phyloP scores from a whole-genome alignment of 169 alveolate genomes.

The Perkinsus olseni region DNA sequence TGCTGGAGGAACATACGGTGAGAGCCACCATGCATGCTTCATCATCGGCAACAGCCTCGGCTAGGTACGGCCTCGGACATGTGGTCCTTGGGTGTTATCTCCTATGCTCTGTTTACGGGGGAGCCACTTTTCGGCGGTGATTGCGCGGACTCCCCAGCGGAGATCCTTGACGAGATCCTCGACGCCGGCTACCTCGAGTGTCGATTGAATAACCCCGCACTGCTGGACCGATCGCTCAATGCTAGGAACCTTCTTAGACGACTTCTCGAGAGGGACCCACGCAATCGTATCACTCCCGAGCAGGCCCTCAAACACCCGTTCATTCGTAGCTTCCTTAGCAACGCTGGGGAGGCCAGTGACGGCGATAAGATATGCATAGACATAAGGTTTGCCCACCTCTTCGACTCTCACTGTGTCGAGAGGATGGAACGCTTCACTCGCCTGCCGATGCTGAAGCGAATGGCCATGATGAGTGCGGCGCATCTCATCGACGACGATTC shows the following conservation, averaged over 20 bases:
- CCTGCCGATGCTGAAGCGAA: background rate
- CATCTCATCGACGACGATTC: background rate
- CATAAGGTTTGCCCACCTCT: background rate
- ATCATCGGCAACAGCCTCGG: background rate
- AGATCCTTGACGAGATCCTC: background rate
- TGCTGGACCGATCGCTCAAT: background rate
- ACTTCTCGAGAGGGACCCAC: conserved; percentile 24
- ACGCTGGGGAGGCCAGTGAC: background rate
- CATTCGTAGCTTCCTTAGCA: conserved; percentile 8
- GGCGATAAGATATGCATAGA: background rate
- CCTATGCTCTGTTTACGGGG: background rate
- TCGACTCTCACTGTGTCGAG: background rate
- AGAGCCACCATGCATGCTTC: too few species aligned
- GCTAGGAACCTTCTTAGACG: conserved; percentile 31
- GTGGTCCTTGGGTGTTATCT: conserved; percentile 11
- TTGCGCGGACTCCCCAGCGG: background rate
- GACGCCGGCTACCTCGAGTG: background rate
- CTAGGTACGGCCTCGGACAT: background rate
- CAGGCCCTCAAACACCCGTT: conserved; percentile 34
- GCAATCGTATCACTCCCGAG: conserved; percentile 17
- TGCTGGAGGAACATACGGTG: background rate
- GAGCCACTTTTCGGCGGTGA: conserved; percentile 1
- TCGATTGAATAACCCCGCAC: background rate
- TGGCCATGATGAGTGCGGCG: background rate
- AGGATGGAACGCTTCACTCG: background rate